Conservation (phyloP, 2,329 filamentous ascomycete species). For the Tolypocladium paradoxum region DNA sequence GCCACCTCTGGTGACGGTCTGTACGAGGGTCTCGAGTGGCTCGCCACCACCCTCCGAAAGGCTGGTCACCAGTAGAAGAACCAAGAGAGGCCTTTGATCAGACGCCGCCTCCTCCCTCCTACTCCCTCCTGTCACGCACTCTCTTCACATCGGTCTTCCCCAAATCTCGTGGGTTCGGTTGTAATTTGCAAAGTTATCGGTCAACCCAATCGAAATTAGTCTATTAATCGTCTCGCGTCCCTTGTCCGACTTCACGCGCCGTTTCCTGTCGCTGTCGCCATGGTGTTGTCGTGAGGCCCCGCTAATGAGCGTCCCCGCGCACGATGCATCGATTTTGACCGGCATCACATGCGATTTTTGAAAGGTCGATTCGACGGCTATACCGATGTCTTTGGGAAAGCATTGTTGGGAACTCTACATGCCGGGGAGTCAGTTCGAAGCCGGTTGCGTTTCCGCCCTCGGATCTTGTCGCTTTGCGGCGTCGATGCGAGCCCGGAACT, state of each 20-base stretch:
- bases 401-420: background rate
- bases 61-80: slow-evolving; percentile 49
- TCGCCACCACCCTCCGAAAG: slow-evolving; percentile 75
- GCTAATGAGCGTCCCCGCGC: slow-evolving; percentile 2
- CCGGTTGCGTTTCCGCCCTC: background rate
- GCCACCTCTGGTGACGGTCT: slow-evolving; percentile 98
- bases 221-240: slow-evolving; percentile 28
- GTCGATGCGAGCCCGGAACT: background rate
- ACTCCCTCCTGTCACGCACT: slow-evolving; percentile 28
- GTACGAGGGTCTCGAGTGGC: slow-evolving; percentile 96
- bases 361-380: background rate
- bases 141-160: slow-evolving; percentile 26
- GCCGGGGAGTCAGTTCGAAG: background rate
- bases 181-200: slow-evolving; percentile 46
- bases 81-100: slow-evolving; percentile 21
- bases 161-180: slow-evolving; percentile 41
- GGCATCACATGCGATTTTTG: background rate
- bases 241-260: slow-evolving; percentile 14
- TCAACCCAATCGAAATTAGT: slow-evolving; percentile 46
- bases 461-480: background rate
- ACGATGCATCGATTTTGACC: background rate
- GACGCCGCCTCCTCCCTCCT: slow-evolving; percentile 22
- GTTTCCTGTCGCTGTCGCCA: slow-evolving; percentile 6
- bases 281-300: slow-evolving; percentile 16
- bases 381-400: background rate